Conservation (phyloP, 345 rosid species). For the Ricinus communis region DNA sequence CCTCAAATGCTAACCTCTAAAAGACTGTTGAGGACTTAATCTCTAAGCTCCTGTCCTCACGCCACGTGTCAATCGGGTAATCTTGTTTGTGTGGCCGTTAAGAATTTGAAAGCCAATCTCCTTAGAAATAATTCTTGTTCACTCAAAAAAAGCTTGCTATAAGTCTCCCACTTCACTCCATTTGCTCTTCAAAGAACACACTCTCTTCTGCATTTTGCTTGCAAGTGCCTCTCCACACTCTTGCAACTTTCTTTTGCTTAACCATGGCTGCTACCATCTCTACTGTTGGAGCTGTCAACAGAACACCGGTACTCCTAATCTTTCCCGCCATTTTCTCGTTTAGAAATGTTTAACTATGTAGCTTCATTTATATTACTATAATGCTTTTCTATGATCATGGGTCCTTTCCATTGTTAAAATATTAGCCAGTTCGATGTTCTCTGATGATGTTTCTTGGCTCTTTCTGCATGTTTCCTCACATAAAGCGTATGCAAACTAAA, state of each 20-base stretch:
- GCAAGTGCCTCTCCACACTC: not conserved
- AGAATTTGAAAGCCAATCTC: conserved; percentile 25
- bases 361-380: not conserved
- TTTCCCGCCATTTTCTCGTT: not conserved
- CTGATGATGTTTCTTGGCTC: not conserved
- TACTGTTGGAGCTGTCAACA: conserved; percentile 72
- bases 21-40: not conserved
- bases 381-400: no score
- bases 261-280: conserved; percentile 80
- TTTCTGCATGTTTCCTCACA: no score
- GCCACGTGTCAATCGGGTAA: conserved; percentile 46
- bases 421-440: not conserved
- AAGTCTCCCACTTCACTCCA: conserved; percentile 16
- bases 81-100: conserved; percentile 51
- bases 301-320: conserved; percentile 55
- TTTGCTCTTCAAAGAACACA: not conserved
- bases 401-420: not conserved
- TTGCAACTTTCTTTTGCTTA: not conserved
- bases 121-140: conserved; percentile 25
- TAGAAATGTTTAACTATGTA: not conserved
- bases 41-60: not conserved
- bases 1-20: conserved; percentile 20
- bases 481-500: no score
- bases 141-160: conserved; percentile 25
- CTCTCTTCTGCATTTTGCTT: not conserved